phyloP scores from a whole-genome alignment of 495 filamentous ascomycete genomes.

The Thermothielavioides terrestris region DNA sequence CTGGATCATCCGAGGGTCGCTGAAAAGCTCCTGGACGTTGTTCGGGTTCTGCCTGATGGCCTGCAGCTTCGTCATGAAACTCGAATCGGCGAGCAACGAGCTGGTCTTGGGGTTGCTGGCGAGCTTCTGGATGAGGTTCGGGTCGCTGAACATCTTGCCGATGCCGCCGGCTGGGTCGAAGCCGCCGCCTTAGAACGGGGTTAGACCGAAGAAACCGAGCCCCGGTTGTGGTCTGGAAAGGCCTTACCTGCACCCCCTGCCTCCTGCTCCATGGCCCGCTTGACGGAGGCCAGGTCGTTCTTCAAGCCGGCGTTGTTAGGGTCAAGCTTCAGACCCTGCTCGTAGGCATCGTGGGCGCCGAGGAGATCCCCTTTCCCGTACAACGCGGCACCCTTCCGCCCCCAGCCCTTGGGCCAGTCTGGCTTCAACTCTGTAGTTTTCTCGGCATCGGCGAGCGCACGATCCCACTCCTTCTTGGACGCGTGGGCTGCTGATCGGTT shows the following conservation, averaged over 20 bases:
- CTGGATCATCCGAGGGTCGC: constrained; percentile 85
- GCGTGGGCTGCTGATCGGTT: constrained; percentile 96
- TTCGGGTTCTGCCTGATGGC: constrained; percentile 71
- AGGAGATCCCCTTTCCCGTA: constrained; percentile 82
- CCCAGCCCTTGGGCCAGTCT: constrained; percentile 96
- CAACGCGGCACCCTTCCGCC: constrained; percentile 80
- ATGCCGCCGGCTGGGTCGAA: constrained; percentile 64
- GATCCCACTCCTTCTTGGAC: constrained; percentile 76
- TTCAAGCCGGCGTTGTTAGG: constrained; percentile 89
- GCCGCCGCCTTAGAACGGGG: constrained; percentile 33
- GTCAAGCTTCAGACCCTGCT: constrained; percentile 84
- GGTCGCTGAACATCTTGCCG: constrained; percentile 88
- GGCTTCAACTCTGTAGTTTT: constrained; percentile 91
- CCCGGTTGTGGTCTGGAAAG: neutral
- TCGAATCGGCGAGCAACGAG: constrained; percentile 66
- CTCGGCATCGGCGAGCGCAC: constrained; percentile 79
- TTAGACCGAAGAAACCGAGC: too few relatives aligned
- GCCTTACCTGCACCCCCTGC: constrained; percentile 51
- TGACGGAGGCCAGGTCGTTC: constrained; percentile 69
- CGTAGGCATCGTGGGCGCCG: constrained; percentile 79
- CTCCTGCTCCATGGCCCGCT: constrained; percentile 82
- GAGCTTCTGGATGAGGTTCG: constrained; percentile 78
- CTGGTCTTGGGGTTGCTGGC: constrained; percentile 91
- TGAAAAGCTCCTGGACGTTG: constrained; percentile 66
- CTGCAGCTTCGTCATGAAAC: constrained; percentile 87